These are phyloP conservation scores for Marchantia paleacea DNA, from an alignment of 225 moss, liverwort and hornwort species.

Conservation along the genomic window DNA sequence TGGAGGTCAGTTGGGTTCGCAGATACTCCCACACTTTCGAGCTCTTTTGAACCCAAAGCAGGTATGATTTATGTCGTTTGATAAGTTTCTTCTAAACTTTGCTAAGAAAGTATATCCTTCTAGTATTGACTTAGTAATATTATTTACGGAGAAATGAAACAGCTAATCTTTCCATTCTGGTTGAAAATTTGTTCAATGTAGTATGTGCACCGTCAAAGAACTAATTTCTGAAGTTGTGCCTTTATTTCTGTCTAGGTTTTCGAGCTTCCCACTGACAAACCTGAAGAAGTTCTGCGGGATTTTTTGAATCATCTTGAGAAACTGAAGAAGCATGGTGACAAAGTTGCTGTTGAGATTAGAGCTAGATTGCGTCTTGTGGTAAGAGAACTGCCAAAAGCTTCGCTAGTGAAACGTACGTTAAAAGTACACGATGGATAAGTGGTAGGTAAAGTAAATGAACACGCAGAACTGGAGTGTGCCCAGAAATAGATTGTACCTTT, in stretches of 20 bases:
- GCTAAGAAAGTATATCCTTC: too few relatives aligned
- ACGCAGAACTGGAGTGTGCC: background rate
- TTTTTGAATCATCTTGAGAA: conserved; percentile 55
- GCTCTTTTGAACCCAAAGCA: conserved; percentile 64
- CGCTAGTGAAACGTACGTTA: background rate
- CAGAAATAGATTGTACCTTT: background rate
- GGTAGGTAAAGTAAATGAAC: background rate
- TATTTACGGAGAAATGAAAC: too few relatives aligned
- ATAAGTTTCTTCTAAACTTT: too few relatives aligned
- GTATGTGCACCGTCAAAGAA: background rate
- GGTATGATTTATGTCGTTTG: conserved; percentile 32
- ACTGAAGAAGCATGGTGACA: conserved; percentile 53
- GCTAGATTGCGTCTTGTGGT: conserved; percentile 70
- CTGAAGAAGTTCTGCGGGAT: conserved; percentile 53
- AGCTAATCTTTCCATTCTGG: too few relatives aligned
- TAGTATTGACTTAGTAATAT: too few relatives aligned
- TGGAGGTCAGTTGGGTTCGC: conserved; percentile 75
- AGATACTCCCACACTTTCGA: conserved; percentile 59
- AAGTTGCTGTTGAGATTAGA: conserved; percentile 53
- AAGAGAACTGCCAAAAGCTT: conserved; percentile 17
- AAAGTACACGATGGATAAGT: background rate
- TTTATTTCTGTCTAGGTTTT: conserved; percentile 44
- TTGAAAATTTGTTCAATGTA: background rate
- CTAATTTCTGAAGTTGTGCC: background rate
- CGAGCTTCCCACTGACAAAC: conserved; percentile 60